Conservation (phyloP, 768 basidiomycete genomes). For the Tylopilus intermedius region DNA sequence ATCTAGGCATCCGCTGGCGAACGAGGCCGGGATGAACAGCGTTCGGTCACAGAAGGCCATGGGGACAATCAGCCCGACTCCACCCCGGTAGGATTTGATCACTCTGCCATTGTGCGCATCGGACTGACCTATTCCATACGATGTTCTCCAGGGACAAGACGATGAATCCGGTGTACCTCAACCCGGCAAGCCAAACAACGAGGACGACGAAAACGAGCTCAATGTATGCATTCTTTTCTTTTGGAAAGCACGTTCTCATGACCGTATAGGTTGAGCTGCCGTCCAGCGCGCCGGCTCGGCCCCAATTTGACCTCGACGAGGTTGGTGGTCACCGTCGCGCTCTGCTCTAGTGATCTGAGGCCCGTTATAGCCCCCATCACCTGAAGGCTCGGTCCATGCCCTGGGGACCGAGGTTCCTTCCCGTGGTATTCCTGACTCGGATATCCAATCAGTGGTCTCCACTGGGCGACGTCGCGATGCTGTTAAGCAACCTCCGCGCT, state of each 20-base stretch:
- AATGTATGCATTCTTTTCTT: not conserved
- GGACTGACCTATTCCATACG: not conserved
- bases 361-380: not conserved
- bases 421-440: not conserved
- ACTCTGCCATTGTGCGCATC: too few relatives aligned
- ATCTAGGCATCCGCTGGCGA: too few relatives aligned
- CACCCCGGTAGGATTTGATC: not conserved
- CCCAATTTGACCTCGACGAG: not conserved
- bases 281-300: not conserved
- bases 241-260: not conserved
- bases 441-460: too few relatives aligned
- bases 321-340: too few relatives aligned
- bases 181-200: too few relatives aligned
- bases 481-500: not conserved
- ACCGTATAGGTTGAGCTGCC: not conserved
- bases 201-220: not conserved
- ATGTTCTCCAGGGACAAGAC: not conserved
- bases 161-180: not conserved
- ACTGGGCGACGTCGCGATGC: not conserved
- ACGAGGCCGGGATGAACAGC: too few relatives aligned
- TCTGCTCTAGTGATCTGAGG: not conserved
- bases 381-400: not conserved
- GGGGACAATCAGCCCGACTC: not conserved
- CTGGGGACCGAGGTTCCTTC: not conserved
- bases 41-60: too few relatives aligned